Conservation (phyloP, 148 eudicot species). For the Linanthus parryae region DNA sequence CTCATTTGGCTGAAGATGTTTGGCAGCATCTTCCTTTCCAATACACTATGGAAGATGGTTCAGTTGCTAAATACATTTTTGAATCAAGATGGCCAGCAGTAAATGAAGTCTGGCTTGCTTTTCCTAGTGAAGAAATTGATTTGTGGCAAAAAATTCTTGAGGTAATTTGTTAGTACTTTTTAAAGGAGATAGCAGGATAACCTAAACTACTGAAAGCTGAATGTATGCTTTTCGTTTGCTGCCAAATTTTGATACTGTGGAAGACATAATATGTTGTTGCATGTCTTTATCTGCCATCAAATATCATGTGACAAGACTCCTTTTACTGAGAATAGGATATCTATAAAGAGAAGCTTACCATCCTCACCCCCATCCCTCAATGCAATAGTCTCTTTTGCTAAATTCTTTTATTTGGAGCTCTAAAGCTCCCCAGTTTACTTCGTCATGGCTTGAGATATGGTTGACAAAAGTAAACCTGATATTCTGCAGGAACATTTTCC, state of each 20-base stretch:
- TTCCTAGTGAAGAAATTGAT: constrained; percentile 60
- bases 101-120: constrained; percentile 63
- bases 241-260: neutral
- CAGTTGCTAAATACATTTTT: constrained; percentile 56
- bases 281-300: neutral
- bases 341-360: too few relatives aligned
- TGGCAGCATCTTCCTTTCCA: constrained; percentile 94
- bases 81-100: constrained; percentile 82
- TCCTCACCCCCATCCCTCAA: neutral
- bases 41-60: constrained; percentile 53
- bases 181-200: neutral
- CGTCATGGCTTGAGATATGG: too few relatives aligned
- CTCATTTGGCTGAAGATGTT: constrained; percentile 95
- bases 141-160: constrained; percentile 81
- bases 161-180: constrained; percentile 38
- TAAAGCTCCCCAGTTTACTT: neutral
- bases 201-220: neutral
- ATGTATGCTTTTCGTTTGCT: neutral
- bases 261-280: neutral
- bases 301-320: too few relatives aligned
- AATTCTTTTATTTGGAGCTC: neutral
- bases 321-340: too few relatives aligned
- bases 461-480: too few relatives aligned
- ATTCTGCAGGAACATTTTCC: too few relatives aligned
- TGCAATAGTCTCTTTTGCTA: neutral